Base-by-base conservation (phyloP, 2,329 filamentous ascomycete species). In the Pleoardoris graminearum region DNA sequence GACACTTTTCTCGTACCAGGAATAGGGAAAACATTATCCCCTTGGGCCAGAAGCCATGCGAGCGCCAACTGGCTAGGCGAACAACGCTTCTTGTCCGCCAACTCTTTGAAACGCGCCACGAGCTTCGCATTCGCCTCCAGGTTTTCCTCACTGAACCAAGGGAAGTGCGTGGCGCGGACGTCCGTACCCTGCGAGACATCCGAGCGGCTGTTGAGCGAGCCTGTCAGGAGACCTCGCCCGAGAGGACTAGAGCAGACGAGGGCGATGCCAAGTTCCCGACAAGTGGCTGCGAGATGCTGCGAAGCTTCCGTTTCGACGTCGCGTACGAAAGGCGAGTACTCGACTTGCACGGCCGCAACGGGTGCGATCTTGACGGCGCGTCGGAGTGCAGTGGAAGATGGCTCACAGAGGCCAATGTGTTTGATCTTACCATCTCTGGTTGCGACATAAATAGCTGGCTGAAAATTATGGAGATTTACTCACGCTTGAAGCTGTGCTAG, bases 11-110 rank as follows among this genome's bases (percentile, higher is more conserved):
- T 64, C 29, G 61, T 63, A 3, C 81, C 81, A 0, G 80, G 80
- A 51, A 82, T 87, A 0, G 85, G 82, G 58, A 89, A 77, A 70
- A 57, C 65, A 50, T 60, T 69, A 16, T 80, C 80, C 75, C 77
- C 68, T 41, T 72, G 68, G n/a, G 45, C 50, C 47, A 67, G 11
- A 35, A 70, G 19, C 66, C 67, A 71, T 7, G 67, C 68, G 7
- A 71, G 37, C 0, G 80, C 79, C 33, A 89, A 63, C 65, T 89
- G 85, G 0, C 77, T 77, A 0, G 80, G 54, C 0, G 84, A 85
- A 47, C 73, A 77, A 2, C 72, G 77, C 68, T 87, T 85, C 53
- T 61, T 55, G 21, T 58, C 45, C 1, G 68, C 68, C 5, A 71
- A 7, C 19, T 36, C 51, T 23, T 52, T 51, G 22, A 70, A 57